Evolutionary conservation across 495 filamentous ascomycete genomes (phyloP).

Genomic region (Pyronema domesticum): DNA sequence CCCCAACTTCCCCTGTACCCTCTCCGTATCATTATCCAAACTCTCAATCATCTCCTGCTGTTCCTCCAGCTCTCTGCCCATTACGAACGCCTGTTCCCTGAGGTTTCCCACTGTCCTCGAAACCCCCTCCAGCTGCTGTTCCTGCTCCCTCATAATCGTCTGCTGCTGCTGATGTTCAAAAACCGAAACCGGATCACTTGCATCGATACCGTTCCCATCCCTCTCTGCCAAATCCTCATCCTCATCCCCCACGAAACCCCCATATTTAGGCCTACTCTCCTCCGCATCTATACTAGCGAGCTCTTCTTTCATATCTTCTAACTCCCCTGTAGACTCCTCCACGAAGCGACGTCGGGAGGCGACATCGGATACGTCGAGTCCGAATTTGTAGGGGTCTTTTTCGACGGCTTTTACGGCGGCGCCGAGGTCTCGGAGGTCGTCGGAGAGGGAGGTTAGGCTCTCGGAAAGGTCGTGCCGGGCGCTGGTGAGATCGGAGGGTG

Average conservation of each 20-base stretch:
- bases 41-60: slow-evolving; percentile 65
- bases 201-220: slow-evolving; percentile 15
- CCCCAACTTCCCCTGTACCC: slow-evolving; percentile 70
- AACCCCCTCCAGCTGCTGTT: slow-evolving; percentile 79
- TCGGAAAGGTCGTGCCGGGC: slow-evolving; percentile 65
- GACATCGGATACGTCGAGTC: slow-evolving; percentile 69
- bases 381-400: slow-evolving; percentile 69
- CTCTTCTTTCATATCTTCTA: slow-evolving; percentile 78
- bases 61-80: slow-evolving; percentile 90
- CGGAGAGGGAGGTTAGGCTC: slow-evolving; percentile 55
- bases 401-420: slow-evolving; percentile 80
- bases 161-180: slow-evolving; percentile 85
- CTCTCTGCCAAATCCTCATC: slow-evolving; percentile 19
- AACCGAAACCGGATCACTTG: slow-evolving; percentile 55
- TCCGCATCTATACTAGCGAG: slow-evolving; percentile 34
- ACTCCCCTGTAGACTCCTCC: slow-evolving; percentile 69
- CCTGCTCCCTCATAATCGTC: slow-evolving; percentile 88
- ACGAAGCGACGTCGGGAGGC: slow-evolving; percentile 64
- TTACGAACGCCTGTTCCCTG: slow-evolving; percentile 73
- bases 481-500: slow-evolving; percentile 62
- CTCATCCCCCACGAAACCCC: slow-evolving; percentile 24
- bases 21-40: slow-evolving; percentile 63
- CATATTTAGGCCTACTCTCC: slow-evolving; percentile 28
- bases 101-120: slow-evolving; percentile 83
- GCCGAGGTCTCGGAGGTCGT: slow-evolving; percentile 77